phyloP scores from a whole-genome alignment of 306 rosid species.

The Pterocarpus macrocarpus region DNA sequence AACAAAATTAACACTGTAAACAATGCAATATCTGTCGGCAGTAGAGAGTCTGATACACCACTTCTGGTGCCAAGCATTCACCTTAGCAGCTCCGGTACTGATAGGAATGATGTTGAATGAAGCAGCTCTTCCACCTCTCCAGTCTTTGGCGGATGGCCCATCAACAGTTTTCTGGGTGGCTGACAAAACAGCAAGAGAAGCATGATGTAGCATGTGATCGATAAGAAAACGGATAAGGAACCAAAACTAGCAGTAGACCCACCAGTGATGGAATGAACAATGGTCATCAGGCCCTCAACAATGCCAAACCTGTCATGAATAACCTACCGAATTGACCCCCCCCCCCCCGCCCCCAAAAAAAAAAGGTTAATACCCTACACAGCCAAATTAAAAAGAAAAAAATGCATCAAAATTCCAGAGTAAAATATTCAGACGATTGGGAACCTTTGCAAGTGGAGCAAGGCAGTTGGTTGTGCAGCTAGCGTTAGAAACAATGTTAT shows the following conservation, averaged over 20 bases:
- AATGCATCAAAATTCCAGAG: not conserved
- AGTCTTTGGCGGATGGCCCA: conserved; percentile 88
- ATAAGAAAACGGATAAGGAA: too few species aligned
- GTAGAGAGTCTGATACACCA: too few species aligned
- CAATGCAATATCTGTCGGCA: not conserved
- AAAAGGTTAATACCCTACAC: not conserved
- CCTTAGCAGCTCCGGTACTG: conserved; percentile 98
- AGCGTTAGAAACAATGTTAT: conserved; percentile 72
- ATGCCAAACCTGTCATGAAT: conserved; percentile 86
- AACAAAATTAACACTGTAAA: not conserved
- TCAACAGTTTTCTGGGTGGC: conserved; percentile 96
- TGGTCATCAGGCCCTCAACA: conserved; percentile 91
- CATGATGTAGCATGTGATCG: too few species aligned
- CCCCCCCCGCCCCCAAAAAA: too few species aligned
- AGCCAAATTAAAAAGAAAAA: not conserved
- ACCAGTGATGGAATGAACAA: conserved; percentile 89
- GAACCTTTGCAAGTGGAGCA: conserved; percentile 89
- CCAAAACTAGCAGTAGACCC: conserved; percentile 8
- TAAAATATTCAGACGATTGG: too few species aligned
- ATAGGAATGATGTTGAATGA: conserved; percentile 95
- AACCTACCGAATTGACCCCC: conserved; percentile 53
- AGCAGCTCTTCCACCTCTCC: conserved; percentile 99
- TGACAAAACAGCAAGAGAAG: conserved; percentile 36
- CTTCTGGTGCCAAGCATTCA: conserved; percentile 12
- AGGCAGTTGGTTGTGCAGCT: conserved; percentile 95